Base-by-base conservation (phyloP, 2,329 filamentous ascomycete genomes). In the Fusarium continuum region DNA sequence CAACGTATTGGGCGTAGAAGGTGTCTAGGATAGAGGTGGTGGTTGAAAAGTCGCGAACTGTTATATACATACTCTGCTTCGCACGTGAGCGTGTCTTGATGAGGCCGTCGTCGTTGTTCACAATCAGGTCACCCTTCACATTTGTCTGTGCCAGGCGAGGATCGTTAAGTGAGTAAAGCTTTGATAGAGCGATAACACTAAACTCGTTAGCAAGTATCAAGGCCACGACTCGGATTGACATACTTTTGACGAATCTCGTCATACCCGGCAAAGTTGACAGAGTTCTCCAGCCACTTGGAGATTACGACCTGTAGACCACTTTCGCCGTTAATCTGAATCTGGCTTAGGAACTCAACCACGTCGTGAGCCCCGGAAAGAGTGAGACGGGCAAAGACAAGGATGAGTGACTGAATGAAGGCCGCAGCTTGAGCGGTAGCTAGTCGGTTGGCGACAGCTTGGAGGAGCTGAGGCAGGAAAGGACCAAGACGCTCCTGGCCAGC, bases 231-330 rank as follows among this genome's bases (percentile, higher is more conserved):
- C 19, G 23, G 3, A 8, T 19, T 4, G 14, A 81, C 88, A 76
- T 81, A 93, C 91, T 98, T 99, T 76, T 97, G 92, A 68, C 93
- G 87, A 69, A 98, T 98, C 76, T 97, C 94, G 70, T 98, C 93
- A 70, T 97, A 99, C 11, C 95, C 95, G n/a, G 93, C 93, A 78
- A 99, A 99, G 76, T 91, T 96, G 76, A 96, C 86, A 5, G 93
- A 97, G 77, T 98, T 97, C 79, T 98, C 95, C 1, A 99, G 82
- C 95, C 95, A 99, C 78, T 98, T 97, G 77, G 88, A 85, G 66
- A 98, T 80, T 4, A 99, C 95, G 20, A 97, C 88, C 64, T 93
- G 87, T 8, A 99, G 80, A n/a, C 93, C 95, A 71, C 85, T 96
- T 72, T 91, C 83, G 16, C 88, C 89, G 41, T 87, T 86, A 65